Conservation (phyloP, 176 grass and related monocot species). For the Aegilops umbellulata region DNA sequence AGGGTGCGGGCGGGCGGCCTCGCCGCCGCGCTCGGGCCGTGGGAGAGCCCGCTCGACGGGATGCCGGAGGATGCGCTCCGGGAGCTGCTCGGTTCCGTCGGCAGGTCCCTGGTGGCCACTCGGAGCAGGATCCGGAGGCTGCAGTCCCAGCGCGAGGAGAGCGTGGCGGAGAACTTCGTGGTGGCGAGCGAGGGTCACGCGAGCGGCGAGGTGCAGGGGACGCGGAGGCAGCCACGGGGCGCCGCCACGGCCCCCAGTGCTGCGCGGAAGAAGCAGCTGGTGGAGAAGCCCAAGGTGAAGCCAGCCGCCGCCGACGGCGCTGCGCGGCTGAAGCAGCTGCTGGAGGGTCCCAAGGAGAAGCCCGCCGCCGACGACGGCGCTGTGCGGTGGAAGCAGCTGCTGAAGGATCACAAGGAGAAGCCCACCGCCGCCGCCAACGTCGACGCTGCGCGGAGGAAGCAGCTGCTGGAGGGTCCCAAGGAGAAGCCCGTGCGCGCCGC, state of each 20-base stretch:
- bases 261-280: neutral
- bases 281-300: neutral
- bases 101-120: neutral
- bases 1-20: neutral
- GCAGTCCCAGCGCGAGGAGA: neutral
- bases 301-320: neutral
- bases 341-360: neutral
- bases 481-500: neutral
- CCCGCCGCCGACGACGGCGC: neutral
- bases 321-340: neutral
- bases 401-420: neutral
- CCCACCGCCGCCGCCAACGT: neutral
- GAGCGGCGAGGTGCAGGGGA: neutral
- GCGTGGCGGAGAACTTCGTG: conserved; percentile 22
- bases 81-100: conserved; percentile 27
- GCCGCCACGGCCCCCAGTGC: neutral
- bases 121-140: neutral
- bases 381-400: neutral
- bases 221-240: neutral
- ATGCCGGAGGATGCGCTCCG: neutral
- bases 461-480: neutral
- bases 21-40: neutral
- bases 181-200: neutral
- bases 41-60: neutral
- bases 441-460: conserved; percentile 8